Base-by-base conservation (phyloP, 257 asterid genomes). In the Fraxinus americana region DNA sequence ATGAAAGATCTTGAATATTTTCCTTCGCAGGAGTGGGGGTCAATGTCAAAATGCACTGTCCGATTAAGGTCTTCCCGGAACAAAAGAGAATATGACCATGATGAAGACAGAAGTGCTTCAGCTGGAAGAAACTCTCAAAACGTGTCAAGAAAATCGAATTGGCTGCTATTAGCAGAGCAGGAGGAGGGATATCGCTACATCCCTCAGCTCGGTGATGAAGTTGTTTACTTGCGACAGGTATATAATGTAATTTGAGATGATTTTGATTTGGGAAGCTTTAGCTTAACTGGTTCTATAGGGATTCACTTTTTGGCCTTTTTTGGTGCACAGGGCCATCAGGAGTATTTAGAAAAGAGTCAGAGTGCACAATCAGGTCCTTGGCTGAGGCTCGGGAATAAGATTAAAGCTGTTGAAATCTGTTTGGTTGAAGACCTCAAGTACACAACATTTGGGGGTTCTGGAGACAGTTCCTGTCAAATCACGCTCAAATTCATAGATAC, bases 201-300 rank as follows among this genome's bases (percentile, higher is more conserved):
- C 76, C 99, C 99, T 80, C 99, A 95, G 96, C 92, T 92, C 66
- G 97, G 97, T 65, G 99, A 95, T 83, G 90, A 89, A 90, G 97
- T 95, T 75, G 88, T 88, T 66, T 95, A 93, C 89, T 65, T 91
- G 78, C 89, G 87, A 85, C 99, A 95, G 98, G 99, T 93, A 88
- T 4, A 71, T 57, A n/a, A 61, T 71, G 54, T 70, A 69, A n/a
- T 54, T 68, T 57, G 71, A 25, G 36, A 59, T 25, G 9, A 13
- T 32, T 23, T 45, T 57, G 17, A 34, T 80, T 19, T 27, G 71
- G 57, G 57, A 75, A 75, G 77, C 69, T 30, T 70, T 67, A 70
- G 77, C 45, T 79, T 54, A 67, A 63, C 35, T 59, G n/a, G 23
- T 72, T 72, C 68, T 50, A 67, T 50, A 11, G 27, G 57, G 70